Percentiles rank a stretch among this genome's conserved stretches.
These are phyloP conservation scores for Leptomonas seymouri DNA, from an alignment of 208 protist genomes.

Conservation along the genomic window DNA sequence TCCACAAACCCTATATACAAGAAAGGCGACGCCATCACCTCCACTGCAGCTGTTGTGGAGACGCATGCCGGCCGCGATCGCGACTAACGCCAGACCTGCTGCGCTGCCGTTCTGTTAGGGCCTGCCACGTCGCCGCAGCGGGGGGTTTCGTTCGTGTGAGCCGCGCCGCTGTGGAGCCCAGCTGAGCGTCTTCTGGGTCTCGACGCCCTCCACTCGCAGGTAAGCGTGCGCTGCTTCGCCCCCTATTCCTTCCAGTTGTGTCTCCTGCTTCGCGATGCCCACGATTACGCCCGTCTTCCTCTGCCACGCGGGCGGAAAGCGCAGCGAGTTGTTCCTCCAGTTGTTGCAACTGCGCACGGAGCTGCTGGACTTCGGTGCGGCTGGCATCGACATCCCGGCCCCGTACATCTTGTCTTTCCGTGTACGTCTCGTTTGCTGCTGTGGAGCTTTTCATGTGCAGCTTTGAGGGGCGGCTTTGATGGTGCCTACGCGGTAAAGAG, in stretches of 20 bases:
- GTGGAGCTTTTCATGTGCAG: background rate
- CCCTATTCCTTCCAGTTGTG: background rate
- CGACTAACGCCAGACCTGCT: background rate
- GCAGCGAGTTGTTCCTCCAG: slow-evolving; percentile 16
- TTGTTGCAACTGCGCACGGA: slow-evolving; percentile 22
- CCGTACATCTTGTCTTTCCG: background rate
- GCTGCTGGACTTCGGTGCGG: background rate
- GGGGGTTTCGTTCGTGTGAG: background rate
- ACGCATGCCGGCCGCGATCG: background rate
- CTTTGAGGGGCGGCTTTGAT: background rate
- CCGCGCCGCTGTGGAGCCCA: background rate
- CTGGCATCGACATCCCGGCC: background rate
- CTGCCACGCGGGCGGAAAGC: slow-evolving; percentile 1
- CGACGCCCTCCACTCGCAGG: background rate
- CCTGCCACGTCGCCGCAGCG: slow-evolving; percentile 22
- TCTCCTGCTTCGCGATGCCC: background rate
- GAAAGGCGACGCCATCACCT: background rate
- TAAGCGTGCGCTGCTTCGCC: background rate
- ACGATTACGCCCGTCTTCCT: background rate
- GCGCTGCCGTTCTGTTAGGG: slow-evolving; percentile 26
- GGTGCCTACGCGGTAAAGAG: background rate
- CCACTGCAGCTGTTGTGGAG: slow-evolving; percentile 19
- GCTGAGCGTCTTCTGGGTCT: too few species aligned
- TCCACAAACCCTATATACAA: too few species aligned
- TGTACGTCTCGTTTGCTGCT: background rate